Base-by-base conservation (phyloP, 345 rosid genomes). In the Orychophragmus violaceus region DNA sequence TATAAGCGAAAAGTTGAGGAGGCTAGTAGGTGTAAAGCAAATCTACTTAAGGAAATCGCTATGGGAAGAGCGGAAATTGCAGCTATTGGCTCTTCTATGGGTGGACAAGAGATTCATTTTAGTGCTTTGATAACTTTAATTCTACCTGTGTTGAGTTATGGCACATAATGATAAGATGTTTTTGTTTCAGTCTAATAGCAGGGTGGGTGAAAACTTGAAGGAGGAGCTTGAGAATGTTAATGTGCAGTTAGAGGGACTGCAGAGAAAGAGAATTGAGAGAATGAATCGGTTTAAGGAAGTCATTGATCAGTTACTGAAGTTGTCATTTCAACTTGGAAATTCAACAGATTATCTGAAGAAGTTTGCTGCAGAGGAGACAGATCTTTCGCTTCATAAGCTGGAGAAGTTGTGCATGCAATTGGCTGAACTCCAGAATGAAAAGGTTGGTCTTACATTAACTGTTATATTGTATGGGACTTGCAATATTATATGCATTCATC, bases 31-130 rank as follows among this genome's bases (percentile, higher is more conserved):
- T 41, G 37, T 46, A 80, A 75, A 77, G 70, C 81, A 13, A 78
- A 76, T 46, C 53, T 87, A 71, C 78, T 69, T 22, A 76, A 68
- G 51, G 74, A 65, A 59, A 76, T 83, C 30, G 82, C 80, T 24
- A 24, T 33, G 42, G 77, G 83, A 39, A 76, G 79, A 78, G 67
- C 72, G 1, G 89, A 87, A 52, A 75, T 87, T 62, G 79, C 79
- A 16, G 69, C 72, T 8, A 81, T 83, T 56, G 77, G 79, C 24
- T 76, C 82, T 51, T 76, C 80, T 8, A 17, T 83, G 63, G 83
- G 87, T 6, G 86, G 80, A 68, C 70, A 72, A 33, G 55, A 69
- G 0, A 72, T 69, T 36, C 76, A 74, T 53, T 84, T 69, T 60
- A 79, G 70, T 74, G 36, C 6, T 27, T 9, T 46, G 9, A 3